Evolutionary conservation across 345 rosid species (phyloP).

Genomic region (Brassica napus): Da-Ae NC_063442.1:32875001-32875500

Average conservation of each 20-base stretch:
- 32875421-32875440: conserved; percentile 81
- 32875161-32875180: conserved; percentile 16
- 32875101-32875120: conserved; percentile 10
- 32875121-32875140: conserved; percentile 39
- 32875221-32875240: neutral
- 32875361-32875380: conserved; percentile 88
- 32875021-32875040: conserved; percentile 20
- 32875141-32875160: conserved; percentile 35
- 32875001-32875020: conserved; percentile 29
- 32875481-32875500: conserved; percentile 72
- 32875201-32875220: conserved; percentile 13
- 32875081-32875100: conserved; percentile 30
- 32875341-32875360: conserved; percentile 72
- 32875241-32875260: neutral
- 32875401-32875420: conserved; percentile 78
- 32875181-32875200: conserved; percentile 8
- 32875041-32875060: conserved; percentile 34
- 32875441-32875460: conserved; percentile 84
- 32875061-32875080: conserved; percentile 38
- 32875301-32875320: conserved; percentile 13
- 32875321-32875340: conserved; percentile 74
- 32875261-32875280: conserved; percentile 36
- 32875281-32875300: neutral
- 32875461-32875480: conserved; percentile 80
- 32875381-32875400: conserved; percentile 85